Percentiles rank a stretch among this genome's conserved stretches.
Conservation (phyloP, 768 basidiomycete genomes). For the Asterophora parasitica region DNA sequence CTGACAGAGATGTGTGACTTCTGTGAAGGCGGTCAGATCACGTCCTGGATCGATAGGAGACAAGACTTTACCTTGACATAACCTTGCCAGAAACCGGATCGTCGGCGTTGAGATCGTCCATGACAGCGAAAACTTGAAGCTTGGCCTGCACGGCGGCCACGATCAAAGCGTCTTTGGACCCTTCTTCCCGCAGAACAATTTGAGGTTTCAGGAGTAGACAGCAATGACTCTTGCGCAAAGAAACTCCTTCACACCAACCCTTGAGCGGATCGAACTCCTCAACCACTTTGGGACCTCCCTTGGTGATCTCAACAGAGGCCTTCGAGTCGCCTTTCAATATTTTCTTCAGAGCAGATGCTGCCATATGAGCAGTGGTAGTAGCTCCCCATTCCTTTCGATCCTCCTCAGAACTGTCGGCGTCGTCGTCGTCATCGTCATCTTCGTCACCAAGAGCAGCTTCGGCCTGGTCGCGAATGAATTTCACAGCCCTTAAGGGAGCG, state of each 20-base stretch:
- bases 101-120: conserved; percentile 72
- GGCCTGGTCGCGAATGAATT: conserved; percentile 84
- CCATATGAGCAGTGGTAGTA: conserved; percentile 55
- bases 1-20: conserved; percentile 72
- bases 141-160: conserved; percentile 80
- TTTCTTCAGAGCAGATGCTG: conserved; percentile 60
- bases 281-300: conserved; percentile 22
- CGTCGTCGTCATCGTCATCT: conserved; percentile 4
- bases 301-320: conserved; percentile 36
- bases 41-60: neutral
- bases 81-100: conserved; percentile 85
- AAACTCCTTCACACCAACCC: conserved; percentile 71
- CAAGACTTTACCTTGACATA: conserved; percentile 65
- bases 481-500: conserved; percentile 54
- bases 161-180: conserved; percentile 49
- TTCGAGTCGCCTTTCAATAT: conserved; percentile 55
- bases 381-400: conserved; percentile 25
- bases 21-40: conserved; percentile 31
- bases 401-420: conserved; percentile 19
- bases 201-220: conserved; percentile 91
- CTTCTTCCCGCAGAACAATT: conserved; percentile 68
- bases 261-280: conserved; percentile 52
- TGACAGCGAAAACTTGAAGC: conserved; percentile 71
- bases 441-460: conserved; percentile 33
- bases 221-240: conserved; percentile 67